Evolutionary conservation across 1,284 basidiomycete genomes (phyloP).

Genomic region (Agaricales sp.): DNA sequence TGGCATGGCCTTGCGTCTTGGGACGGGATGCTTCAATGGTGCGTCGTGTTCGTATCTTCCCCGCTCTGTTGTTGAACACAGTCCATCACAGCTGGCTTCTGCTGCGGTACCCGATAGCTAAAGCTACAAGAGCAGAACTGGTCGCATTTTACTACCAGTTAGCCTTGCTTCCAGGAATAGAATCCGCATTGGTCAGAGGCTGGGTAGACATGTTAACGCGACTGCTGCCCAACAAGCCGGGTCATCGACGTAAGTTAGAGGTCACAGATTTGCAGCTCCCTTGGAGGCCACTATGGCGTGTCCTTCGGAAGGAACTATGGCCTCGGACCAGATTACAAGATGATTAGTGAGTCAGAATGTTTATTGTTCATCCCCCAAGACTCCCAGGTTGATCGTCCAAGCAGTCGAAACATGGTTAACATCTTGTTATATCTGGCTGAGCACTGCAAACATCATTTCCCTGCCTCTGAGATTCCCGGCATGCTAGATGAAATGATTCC

Average conservation of each 20-base stretch:
- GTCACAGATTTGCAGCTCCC: constrained; percentile 59
- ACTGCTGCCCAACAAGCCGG: constrained; percentile 56
- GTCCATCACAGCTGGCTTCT: constrained; percentile 59
- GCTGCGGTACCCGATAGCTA: constrained; percentile 74
- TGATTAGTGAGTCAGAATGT: constrained; percentile 28
- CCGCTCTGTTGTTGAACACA: neutral
- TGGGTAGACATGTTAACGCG: constrained; percentile 69
- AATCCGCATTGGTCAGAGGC: constrained; percentile 56
- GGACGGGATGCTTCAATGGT: constrained; percentile 70
- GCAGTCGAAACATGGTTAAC: constrained; percentile 55
- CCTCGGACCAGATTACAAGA: constrained; percentile 53
- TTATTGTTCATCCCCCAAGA: neutral
- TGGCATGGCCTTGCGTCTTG: constrained; percentile 61
- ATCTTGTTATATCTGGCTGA: constrained; percentile 67
- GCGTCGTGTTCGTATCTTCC: constrained; percentile 18
- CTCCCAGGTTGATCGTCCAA: constrained; percentile 11
- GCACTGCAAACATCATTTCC: constrained; percentile 61
- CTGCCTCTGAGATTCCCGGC: constrained; percentile 50
- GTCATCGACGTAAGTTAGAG: constrained; percentile 54
- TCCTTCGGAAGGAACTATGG: constrained; percentile 65
- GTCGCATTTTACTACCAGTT: constrained; percentile 78
- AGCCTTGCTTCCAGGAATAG: constrained; percentile 64
- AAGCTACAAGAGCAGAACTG: constrained; percentile 65
- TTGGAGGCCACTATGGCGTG: constrained; percentile 68
- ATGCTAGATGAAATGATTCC: constrained; percentile 72